Evolutionary conservation across 495 filamentous ascomycete species (phyloP).

Genomic region (Xylaria acuta): DNA sequence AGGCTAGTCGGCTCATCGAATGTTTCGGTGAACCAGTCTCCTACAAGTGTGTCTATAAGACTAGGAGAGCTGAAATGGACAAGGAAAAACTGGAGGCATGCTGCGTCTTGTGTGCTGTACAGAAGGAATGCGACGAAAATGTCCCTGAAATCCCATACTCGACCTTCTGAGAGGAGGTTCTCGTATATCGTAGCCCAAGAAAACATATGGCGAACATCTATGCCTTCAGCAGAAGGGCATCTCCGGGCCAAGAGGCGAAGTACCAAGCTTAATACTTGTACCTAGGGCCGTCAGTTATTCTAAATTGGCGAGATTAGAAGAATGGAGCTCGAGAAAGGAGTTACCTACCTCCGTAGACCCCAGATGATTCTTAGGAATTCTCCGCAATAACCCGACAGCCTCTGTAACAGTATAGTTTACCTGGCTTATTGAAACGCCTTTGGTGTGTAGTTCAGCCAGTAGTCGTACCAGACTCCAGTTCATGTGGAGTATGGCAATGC

Average conservation of each 20-base stretch:
- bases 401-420: neutral
- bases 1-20: neutral
- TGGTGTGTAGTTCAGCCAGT: neutral
- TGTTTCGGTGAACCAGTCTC: neutral
- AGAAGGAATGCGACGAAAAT: neutral
- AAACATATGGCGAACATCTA: neutral
- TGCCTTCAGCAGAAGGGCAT: neutral
- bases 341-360: neutral
- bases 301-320: neutral
- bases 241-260: neutral
- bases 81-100: neutral
- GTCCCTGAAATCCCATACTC: neutral
- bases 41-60: neutral
- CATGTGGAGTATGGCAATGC: neutral
- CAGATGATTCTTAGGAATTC: neutral
- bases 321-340: neutral
- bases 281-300: neutral
- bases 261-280: neutral
- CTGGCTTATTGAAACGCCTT: neutral
- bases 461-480: neutral
- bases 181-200: neutral
- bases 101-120: neutral
- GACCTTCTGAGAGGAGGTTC: neutral
- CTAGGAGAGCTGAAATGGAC: neutral
- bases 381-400: neutral